These are phyloP conservation scores for Globisporangium paroecandrum DNA, from an alignment of 352 stramenopile genomes.

Conservation along the genomic window DNA sequence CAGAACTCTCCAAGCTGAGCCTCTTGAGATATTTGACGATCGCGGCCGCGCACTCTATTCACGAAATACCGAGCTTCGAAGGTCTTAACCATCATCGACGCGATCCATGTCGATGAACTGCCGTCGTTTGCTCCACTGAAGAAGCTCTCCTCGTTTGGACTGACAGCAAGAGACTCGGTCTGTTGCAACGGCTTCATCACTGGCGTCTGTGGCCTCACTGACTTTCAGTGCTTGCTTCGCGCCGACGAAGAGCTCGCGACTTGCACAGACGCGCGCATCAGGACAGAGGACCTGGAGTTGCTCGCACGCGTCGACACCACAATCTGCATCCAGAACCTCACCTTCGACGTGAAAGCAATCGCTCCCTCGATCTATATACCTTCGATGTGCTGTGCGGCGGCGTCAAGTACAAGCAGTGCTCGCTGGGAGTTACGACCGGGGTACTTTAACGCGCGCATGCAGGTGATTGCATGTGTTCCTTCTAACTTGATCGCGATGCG, in stretches of 20 bases:
- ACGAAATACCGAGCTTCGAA: slow-evolving; percentile 4
- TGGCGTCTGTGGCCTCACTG: neutral
- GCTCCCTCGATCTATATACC: slow-evolving; percentile 20
- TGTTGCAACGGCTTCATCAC: slow-evolving; percentile 1
- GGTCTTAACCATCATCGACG: slow-evolving; percentile 17
- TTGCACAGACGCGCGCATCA: slow-evolving; percentile 25
- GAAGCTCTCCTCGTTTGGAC: neutral
- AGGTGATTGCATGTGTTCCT: slow-evolving; percentile 41
- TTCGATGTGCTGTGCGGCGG: slow-evolving; percentile 29
- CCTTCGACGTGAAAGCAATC: neutral
- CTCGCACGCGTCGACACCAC: neutral
- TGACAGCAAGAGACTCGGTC: neutral
- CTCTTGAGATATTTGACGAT: neutral
- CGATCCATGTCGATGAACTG: slow-evolving; percentile 18
- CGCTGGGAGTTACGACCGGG: slow-evolving; percentile 13
- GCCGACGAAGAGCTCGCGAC: slow-evolving; percentile 21
- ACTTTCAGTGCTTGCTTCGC: slow-evolving; percentile 28
- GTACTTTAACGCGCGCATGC: slow-evolving; percentile 48
- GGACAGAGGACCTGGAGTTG: slow-evolving; percentile 16
- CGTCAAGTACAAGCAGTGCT: slow-evolving; percentile 30
- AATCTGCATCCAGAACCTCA: slow-evolving; percentile 9
- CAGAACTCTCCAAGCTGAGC: slow-evolving; percentile 1
- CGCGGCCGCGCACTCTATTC: neutral
- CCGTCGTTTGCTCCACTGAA: slow-evolving; percentile 15
- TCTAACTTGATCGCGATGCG: slow-evolving; percentile 35